Evolutionary conservation across 1,284 basidiomycete species (phyloP).

Genomic region (Tremellales sp.): DNA sequence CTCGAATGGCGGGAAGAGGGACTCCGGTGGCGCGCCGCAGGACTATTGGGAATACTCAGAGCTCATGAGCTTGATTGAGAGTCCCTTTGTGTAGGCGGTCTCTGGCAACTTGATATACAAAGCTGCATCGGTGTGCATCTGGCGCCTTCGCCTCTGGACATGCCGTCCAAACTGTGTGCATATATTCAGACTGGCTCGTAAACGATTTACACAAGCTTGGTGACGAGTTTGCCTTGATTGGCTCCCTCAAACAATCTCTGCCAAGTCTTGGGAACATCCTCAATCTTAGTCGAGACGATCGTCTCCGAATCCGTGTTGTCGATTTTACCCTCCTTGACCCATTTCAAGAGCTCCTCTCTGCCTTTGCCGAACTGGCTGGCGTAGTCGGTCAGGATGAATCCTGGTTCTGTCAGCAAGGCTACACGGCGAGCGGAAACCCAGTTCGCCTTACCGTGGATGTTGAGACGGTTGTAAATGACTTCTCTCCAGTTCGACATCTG

Average conservation of each 20-base stretch:
- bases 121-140: too few relatives aligned
- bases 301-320: slow-evolving; percentile 32
- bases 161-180: too few relatives aligned
- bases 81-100: too few relatives aligned
- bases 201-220: slow-evolving; percentile 30
- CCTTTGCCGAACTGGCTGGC: slow-evolving; percentile 17
- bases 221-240: slow-evolving; percentile 44
- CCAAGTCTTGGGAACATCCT: slow-evolving; percentile 41
- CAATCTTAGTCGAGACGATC: slow-evolving; percentile 35
- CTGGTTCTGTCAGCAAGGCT: slow-evolving; percentile 8
- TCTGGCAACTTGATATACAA: too few relatives aligned
- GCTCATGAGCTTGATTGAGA: too few relatives aligned
- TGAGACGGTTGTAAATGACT: slow-evolving; percentile 48
- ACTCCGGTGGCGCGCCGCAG: too few relatives aligned
- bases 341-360: slow-evolving; percentile 20
- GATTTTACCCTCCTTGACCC: slow-evolving; percentile 38
- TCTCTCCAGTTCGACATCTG: slow-evolving; percentile 29
- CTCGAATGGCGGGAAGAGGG: too few relatives aligned
- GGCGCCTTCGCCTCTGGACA: too few relatives aligned
- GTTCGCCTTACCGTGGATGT: slow-evolving; percentile 39
- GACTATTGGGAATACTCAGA: too few relatives aligned
- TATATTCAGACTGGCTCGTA: too few relatives aligned
- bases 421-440: not conserved
- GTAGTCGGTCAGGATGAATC: slow-evolving; percentile 48
- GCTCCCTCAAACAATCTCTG: slow-evolving; percentile 35